These are phyloP conservation scores for Termitomyces sp. DNA, from an alignment of 768 basidiomycete genomes.

Conservation along the genomic window DNA sequence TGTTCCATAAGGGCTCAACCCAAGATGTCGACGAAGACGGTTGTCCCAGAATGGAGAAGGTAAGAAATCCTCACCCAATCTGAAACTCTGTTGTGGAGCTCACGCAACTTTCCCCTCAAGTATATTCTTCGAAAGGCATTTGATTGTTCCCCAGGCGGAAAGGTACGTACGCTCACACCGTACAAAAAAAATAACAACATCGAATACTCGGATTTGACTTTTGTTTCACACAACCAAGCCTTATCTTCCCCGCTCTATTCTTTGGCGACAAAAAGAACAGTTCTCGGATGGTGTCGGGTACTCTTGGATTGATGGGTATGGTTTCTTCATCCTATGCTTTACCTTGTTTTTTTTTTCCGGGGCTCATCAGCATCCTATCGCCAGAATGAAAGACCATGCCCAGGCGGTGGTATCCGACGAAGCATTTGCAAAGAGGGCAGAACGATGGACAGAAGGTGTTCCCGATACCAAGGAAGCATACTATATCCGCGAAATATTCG, in stretches of 20 bases:
- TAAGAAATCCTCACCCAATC: slow-evolving; percentile 17
- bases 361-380: slow-evolving; percentile 3
- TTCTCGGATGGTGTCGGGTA: slow-evolving; percentile 99
- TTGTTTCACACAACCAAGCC: slow-evolving; percentile 40
- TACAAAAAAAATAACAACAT: neutral
- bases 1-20: slow-evolving; percentile 75
- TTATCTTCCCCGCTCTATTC: slow-evolving; percentile 88
- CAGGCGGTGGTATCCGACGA: slow-evolving; percentile 74
- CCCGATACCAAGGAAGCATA: slow-evolving; percentile 98
- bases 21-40: slow-evolving; percentile 84
- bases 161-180: slow-evolving; percentile 31
- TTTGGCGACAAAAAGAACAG: slow-evolving; percentile 99
- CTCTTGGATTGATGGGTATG: slow-evolving; percentile 96
- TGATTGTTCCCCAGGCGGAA: slow-evolving; percentile 77
- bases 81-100: no score
- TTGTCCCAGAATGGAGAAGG: slow-evolving; percentile 93
- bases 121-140: slow-evolving; percentile 97
- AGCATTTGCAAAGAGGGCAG: slow-evolving; percentile 60
- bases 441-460: slow-evolving; percentile 73
- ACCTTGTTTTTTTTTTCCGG: no score
- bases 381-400: slow-evolving; percentile 88
- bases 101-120: slow-evolving; percentile 32
- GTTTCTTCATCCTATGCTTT: neutral
- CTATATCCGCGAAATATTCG: slow-evolving; percentile 87
- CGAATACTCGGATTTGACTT: neutral